Evolutionary conservation across 441 rosid genomes (phyloP), one percentile per base, ranked within the genome.

Genomic region (Mallotus repandus): DNA sequence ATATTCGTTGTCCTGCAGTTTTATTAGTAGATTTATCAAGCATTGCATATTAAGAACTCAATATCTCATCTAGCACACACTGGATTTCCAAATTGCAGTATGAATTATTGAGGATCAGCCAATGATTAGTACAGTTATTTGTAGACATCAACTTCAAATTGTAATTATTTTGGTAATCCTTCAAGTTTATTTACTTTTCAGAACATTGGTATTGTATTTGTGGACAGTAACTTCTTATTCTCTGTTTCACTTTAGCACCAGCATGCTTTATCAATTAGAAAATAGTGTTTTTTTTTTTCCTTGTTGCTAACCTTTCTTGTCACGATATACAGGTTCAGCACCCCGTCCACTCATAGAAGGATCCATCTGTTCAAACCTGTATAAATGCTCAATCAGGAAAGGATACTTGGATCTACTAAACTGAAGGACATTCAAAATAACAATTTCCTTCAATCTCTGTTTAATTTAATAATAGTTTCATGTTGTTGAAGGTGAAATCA

Each of bases 321-420:
- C 95, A 77, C 98, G 98, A 79, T 76, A 90, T 58, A 92, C 89
- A 70, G 92, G 87, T 81, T 86, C 95, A 29, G 93, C 96, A 77
- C 88, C 97, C 74, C 75, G 83, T 60, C 97, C 96, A 41, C 88
- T 94, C 70, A 83, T n/a, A 81, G 90, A 80, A 70, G 94, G 84
- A 82, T 90, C 91, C 97, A 92, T 86, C 68, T 82, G 83, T 60
- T 81, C 79, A 79, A 89, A 87, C 83, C 98, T 90, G 81, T 63
- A 35, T 72, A 53, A 48, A 19, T 7, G 49, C 60, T 35, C 11
- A 60, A 53, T 21, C 35, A 53, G 13, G 68, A 50, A 60, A 21
- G 12, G 55, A 53, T 53, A 2, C 22, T 64, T 3, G n/a, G 41
- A 48, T 25, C 11, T 11, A 22, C 59, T 16, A 68, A 14, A 41